A percentile compares a stretch with the other conserved stretches of the same genome.
Conservation (phyloP, 164 flowering plant genomes). For the Warburgia ugandensis region DNA sequence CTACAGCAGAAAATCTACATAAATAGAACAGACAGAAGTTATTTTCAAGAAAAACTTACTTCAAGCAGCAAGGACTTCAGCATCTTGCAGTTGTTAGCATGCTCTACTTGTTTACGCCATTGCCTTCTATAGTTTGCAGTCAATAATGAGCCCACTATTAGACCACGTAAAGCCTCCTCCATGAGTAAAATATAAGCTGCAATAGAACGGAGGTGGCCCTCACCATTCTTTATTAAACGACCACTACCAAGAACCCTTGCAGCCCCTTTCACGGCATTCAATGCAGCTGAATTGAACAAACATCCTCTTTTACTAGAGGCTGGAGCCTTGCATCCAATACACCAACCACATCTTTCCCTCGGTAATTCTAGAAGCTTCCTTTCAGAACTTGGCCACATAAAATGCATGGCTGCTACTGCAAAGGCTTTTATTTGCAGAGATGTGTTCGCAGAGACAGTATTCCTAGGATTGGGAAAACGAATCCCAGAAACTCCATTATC, state of each 20-base stretch:
- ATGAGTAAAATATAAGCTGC: slow-evolving; percentile 57
- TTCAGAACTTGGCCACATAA: slow-evolving; percentile 87
- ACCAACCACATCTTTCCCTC: slow-evolving; percentile 99
- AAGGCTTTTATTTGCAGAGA: slow-evolving; percentile 77
- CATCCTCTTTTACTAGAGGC: slow-evolving; percentile 66
- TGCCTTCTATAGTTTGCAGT: slow-evolving; percentile 38
- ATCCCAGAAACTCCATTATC: slow-evolving; percentile 38
- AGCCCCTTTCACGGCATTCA: slow-evolving; percentile 54
- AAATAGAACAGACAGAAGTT: neutral
- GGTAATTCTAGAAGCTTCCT: slow-evolving; percentile 74
- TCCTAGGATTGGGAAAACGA: slow-evolving; percentile 38
- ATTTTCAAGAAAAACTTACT: slow-evolving; percentile 33
- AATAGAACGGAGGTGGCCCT: slow-evolving; percentile 55
- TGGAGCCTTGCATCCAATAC: slow-evolving; percentile 65
- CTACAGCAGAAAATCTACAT: neutral
- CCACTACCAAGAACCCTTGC: slow-evolving; percentile 39
- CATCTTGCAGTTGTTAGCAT: slow-evolving; percentile 41
- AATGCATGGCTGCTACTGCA: slow-evolving; percentile 51
- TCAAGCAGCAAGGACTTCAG: slow-evolving; percentile 62
- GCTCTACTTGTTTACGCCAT: slow-evolving; percentile 67
- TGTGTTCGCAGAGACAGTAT: slow-evolving; percentile 38
- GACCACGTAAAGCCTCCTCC: slow-evolving; percentile 73
- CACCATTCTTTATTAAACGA: slow-evolving; percentile 45
- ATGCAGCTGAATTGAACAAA: slow-evolving; percentile 71
- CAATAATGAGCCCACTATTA: slow-evolving; percentile 57